Evolutionary conservation across 1,139 yeast species (phyloP).

Genomic region (Diutina ranongensis): DNA sequence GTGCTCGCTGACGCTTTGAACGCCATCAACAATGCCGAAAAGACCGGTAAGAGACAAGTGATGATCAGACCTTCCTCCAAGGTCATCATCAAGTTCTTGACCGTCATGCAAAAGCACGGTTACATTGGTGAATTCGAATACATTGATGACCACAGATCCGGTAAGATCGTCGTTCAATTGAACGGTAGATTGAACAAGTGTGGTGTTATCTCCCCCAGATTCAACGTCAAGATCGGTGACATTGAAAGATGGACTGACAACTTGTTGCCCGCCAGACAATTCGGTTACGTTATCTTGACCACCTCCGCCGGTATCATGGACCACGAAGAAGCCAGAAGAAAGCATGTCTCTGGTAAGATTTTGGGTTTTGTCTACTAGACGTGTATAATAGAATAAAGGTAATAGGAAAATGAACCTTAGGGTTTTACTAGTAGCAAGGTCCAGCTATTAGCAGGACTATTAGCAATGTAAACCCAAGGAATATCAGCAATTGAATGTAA

Average conservation of each 20-base stretch:
- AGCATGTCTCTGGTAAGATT: conserved; percentile 98
- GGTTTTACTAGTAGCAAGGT: no score
- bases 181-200: conserved; percentile 98
- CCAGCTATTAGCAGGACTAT: no score
- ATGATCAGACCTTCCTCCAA: conserved; percentile 97
- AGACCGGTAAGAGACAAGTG: conserved; percentile 99
- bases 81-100: conserved; percentile 92
- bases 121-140: conserved; percentile 99
- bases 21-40: conserved; percentile 98
- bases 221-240: conserved; percentile 86
- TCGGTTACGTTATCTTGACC: conserved; percentile 89
- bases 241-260: conserved; percentile 97
- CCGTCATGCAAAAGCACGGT: conserved; percentile 90
- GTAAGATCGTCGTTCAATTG: conserved; percentile 91
- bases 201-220: conserved; percentile 98
- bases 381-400: conserved; percentile 3
- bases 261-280: conserved; percentile 97
- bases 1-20: conserved; percentile 99
- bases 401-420: no score
- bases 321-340: conserved; percentile 99
- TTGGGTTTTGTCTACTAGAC: conserved; percentile 93
- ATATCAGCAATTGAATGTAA: background rate
- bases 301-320: conserved; percentile 99
- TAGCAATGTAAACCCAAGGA: background rate
- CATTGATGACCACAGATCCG: conserved; percentile 98